Evolutionary conservation across 345 rosid genomes (phyloP).

Genomic region (Eucalyptus shirleyi): DNA sequence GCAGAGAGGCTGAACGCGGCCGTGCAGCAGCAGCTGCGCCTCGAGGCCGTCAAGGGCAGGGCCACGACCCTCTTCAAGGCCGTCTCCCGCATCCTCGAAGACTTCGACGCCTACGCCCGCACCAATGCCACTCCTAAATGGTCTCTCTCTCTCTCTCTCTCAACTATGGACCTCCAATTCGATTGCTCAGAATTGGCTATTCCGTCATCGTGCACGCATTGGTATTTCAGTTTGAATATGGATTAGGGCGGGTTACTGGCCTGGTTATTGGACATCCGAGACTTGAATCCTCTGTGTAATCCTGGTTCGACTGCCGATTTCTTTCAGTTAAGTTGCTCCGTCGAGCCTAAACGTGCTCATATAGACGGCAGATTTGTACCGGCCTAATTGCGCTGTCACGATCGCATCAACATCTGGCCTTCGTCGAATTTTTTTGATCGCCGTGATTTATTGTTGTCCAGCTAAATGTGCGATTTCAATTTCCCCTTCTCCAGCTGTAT

Average conservation of each 20-base stretch:
- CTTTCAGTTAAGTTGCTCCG: not conserved
- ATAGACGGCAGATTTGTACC: not conserved
- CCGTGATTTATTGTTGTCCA: not conserved
- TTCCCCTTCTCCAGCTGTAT: not conserved
- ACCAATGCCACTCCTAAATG: constrained; percentile 85
- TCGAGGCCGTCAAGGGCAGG: constrained; percentile 71
- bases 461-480: not conserved
- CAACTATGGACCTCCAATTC: not conserved
- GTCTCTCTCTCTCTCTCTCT: constrained; percentile 6
- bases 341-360: not conserved
- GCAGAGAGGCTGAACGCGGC: constrained; percentile 64
- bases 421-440: not conserved
- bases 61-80: constrained; percentile 72
- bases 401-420: not conserved
- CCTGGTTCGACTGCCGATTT: not conserved
- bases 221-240: not conserved
- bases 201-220: not conserved
- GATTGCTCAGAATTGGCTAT: not conserved
- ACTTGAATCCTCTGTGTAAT: not conserved
- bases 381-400: not conserved
- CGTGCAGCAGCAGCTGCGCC: constrained; percentile 56
- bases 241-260: not conserved
- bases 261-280: not conserved
- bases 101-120: constrained; percentile 58
- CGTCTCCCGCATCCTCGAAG: constrained; percentile 86